Base-by-base conservation (phyloP, 108 stramenopile genomes). In the Cyclotella distinguenda region DNA sequence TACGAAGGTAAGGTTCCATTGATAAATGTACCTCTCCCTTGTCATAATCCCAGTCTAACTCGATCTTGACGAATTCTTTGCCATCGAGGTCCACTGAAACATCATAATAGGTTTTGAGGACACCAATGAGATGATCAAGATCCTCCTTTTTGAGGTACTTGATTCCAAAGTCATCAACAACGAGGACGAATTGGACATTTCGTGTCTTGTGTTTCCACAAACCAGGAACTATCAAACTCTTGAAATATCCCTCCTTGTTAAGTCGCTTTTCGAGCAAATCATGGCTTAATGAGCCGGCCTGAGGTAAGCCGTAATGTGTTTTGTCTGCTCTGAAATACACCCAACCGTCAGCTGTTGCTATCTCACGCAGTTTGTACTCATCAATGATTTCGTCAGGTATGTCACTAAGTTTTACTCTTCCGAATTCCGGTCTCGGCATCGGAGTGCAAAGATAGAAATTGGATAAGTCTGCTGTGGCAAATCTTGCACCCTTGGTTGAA, bases 111-210 rank as follows among this genome's bases (percentile, higher is more conserved):
- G 2, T 1, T 25, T 48, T 48, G 11, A 84, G 69, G 1, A 60
- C 34, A 12, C 48, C 32, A 28, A 77, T 21, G 48, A 84, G 67
- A 40, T 76, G 84, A 16, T 80, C 56, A 4, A 54, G 66, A 64
- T 79, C 70, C 15, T 33, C 58, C 27, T 68, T 40, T 16, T 55
- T 45, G 35, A 5, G 2, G 40, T 4, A 42, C 5, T 42, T 42
- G 40, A 42, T 42, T 4, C 40, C 40, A 42, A 84, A 51, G 22
- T 85, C 81, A 39, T 85, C 81, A 42, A 85, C 84, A 11, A 81
- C 81, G 19, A 85, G 74, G 19, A 74, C 48, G 50, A 82, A 83
- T 22, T 36, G 32, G 23, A 71, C 35, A 19, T 40, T 34, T 10
- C 63, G 42, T 0, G 53, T 35, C 31, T 56, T 51, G 55, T 84